These are phyloP conservation scores for Agastache rugosa DNA, from an alignment of 257 asterid species.

Conservation along the genomic window DNA sequence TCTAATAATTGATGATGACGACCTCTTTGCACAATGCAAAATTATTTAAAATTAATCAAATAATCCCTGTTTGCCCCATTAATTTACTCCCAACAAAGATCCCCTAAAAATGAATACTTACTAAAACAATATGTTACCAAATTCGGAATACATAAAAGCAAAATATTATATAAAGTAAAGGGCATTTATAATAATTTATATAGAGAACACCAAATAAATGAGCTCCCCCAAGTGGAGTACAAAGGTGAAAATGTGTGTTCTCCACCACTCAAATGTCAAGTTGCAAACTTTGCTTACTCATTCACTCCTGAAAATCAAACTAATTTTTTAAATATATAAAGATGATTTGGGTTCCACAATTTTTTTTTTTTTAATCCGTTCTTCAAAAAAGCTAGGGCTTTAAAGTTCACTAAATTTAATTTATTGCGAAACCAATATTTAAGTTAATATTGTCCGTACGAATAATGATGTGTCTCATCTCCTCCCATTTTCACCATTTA, in stretches of 20 bases:
- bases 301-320: slow-evolving; percentile 21
- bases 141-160: not conserved
- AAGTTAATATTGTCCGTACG: slow-evolving; percentile 43
- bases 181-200: not conserved
- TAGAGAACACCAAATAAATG: not conserved
- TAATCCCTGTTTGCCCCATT: not conserved
- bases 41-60: no score
- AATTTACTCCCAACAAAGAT: not conserved
- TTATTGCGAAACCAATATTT: slow-evolving; percentile 22
- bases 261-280: slow-evolving; percentile 49
- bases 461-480: slow-evolving; percentile 47
- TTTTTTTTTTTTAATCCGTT: slow-evolving; percentile 15
- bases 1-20: no score
- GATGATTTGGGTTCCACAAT: slow-evolving; percentile 30
- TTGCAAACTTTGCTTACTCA: slow-evolving; percentile 36
- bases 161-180: not conserved
- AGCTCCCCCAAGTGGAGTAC: slow-evolving; percentile 34
- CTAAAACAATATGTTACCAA: not conserved
- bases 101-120: not conserved
- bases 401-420: slow-evolving; percentile 26
- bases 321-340: slow-evolving; percentile 11
- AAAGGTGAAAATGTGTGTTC: slow-evolving; percentile 25
- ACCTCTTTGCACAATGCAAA: no score
- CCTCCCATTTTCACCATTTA: slow-evolving; percentile 28
- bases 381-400: slow-evolving; percentile 40